Percentiles rank a stretch among this genome's conserved stretches.
Evolutionary conservation across 176 grass and related monocot species (phyloP).

Genomic region (Oryza glumipatula): DNA sequence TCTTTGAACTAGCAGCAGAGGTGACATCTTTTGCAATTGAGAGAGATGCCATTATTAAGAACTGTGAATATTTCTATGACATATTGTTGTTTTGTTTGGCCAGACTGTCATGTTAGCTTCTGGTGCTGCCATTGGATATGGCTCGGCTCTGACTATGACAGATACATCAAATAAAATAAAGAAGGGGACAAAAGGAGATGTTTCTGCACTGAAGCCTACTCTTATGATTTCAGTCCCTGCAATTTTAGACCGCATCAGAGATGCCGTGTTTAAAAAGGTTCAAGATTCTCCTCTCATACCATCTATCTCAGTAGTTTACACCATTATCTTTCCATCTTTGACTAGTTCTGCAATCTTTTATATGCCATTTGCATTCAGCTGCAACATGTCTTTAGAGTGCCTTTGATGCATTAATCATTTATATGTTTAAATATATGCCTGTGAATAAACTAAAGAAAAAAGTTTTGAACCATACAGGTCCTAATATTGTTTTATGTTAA

Average conservation of each 20-base stretch:
- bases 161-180: conserved; percentile 95
- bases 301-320: conserved; percentile 23
- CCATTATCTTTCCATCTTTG: background rate
- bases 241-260: conserved; percentile 82
- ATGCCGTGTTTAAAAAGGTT: conserved; percentile 89
- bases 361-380: conserved; percentile 15
- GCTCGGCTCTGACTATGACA: conserved; percentile 80
- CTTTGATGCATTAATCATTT: background rate
- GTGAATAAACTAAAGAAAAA: background rate
- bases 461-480: background rate
- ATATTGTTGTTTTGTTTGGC: conserved; percentile 38
- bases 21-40: conserved; percentile 43
- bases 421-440: background rate
- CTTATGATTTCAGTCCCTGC: conserved; percentile 87
- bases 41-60: conserved; percentile 9
- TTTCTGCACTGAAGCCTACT: conserved; percentile 76
- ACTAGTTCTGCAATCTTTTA: background rate
- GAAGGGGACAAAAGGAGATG: conserved; percentile 91
- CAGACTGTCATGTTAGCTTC: conserved; percentile 88
- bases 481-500: background rate
- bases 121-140: conserved; percentile 76
- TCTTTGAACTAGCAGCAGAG: conserved; percentile 87
- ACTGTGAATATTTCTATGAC: background rate
- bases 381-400: background rate
- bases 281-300: conserved; percentile 35